phyloP scores from a whole-genome alignment of 306 rosid genomes.

The Dryas drummondii region DNA sequence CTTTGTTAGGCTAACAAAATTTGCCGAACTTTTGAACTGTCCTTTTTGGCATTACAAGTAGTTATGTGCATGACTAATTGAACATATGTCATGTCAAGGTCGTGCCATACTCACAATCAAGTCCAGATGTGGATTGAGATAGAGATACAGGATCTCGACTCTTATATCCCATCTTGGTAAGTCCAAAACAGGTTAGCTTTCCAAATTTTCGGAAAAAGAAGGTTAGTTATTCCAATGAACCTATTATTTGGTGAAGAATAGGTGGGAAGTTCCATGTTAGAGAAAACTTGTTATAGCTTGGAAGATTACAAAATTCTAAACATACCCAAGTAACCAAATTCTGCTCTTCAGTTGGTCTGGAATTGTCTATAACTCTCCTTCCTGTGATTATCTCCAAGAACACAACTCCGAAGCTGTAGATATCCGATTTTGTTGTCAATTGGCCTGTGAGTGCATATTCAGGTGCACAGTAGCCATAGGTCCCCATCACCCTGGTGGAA shows the following conservation, averaged over 20 bases:
- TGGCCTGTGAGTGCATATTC: slow-evolving; percentile 88
- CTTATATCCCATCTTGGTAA: too few species aligned
- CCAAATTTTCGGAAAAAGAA: too few species aligned
- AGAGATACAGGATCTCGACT: too few species aligned
- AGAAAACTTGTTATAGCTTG: neutral
- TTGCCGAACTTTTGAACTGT: neutral
- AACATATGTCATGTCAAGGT: too few species aligned
- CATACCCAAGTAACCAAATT: slow-evolving; percentile 80
- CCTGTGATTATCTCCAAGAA: slow-evolving; percentile 86
- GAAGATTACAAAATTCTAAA: neutral
- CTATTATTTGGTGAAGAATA: too few species aligned
- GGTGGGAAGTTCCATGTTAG: too few species aligned
- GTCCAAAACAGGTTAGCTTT: too few species aligned
- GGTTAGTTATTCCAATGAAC: too few species aligned
- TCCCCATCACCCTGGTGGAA: slow-evolving; percentile 97
- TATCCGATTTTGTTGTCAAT: slow-evolving; percentile 75
- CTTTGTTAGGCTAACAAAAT: neutral
- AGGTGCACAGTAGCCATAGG: slow-evolving; percentile 96
- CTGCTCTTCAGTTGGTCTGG: slow-evolving; percentile 66
- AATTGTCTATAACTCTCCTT: slow-evolving; percentile 72
- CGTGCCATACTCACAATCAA: too few species aligned
- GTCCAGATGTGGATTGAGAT: neutral
- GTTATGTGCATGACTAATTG: too few species aligned
- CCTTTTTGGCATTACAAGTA: too few species aligned
- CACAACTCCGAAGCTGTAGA: slow-evolving; percentile 86